Conservation (phyloP, 192 early-diverging fungal genomes). For the Phlyctochytrium planicorne region DNA sequence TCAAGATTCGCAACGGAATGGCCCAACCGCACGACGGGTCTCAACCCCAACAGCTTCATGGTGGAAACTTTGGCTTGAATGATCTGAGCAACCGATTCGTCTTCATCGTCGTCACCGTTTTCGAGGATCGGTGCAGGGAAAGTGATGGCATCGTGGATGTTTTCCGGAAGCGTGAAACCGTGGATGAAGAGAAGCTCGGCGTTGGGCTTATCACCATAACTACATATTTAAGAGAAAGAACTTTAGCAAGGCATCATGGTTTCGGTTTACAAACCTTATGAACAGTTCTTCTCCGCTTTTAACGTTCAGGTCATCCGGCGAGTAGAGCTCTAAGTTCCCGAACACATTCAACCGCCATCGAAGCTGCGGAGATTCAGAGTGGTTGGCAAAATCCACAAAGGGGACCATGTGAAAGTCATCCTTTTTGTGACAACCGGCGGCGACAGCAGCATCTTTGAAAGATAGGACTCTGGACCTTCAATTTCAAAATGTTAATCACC, state of each 20-base stretch:
- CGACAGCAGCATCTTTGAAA: slow-evolving; percentile 34
- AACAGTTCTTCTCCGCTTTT: slow-evolving; percentile 46
- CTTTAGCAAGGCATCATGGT: background rate
- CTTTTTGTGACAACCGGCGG: background rate
- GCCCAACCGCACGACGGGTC: background rate
- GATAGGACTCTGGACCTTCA: slow-evolving; percentile 64
- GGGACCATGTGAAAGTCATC: slow-evolving; percentile 64
- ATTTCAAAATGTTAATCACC: no score
- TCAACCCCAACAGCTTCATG: background rate
- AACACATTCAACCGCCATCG: slow-evolving; percentile 51
- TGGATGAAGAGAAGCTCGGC: slow-evolving; percentile 69
- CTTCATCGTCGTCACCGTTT: slow-evolving; percentile 20
- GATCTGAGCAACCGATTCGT: background rate
- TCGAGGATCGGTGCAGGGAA: slow-evolving; percentile 35
- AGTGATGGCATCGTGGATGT: slow-evolving; percentile 38
- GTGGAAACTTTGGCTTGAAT: background rate
- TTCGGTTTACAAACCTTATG: slow-evolving; percentile 28
- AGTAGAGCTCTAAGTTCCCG: background rate
- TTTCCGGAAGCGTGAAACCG: slow-evolving; percentile 60
- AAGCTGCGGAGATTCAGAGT: slow-evolving; percentile 51
- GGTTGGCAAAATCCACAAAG: slow-evolving; percentile 73
- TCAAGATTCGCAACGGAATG: background rate
- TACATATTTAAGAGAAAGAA: slow-evolving; percentile 5
- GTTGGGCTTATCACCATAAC: slow-evolving; percentile 72
- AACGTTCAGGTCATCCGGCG: slow-evolving; percentile 8